phyloP scores from a whole-genome alignment of 306 rosid species.

The Malus fusca region DNA sequence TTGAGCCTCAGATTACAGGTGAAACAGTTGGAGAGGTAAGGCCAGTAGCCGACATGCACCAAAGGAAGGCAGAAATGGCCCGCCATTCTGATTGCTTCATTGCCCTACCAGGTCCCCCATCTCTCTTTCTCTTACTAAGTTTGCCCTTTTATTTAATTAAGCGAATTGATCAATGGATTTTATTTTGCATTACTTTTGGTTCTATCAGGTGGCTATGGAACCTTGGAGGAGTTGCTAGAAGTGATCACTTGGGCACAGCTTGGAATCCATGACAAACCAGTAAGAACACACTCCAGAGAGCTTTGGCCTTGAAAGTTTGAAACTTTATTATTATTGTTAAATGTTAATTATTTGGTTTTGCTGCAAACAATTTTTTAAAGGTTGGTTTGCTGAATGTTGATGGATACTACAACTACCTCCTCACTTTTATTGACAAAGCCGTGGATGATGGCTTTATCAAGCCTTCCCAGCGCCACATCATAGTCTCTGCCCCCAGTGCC shows the following conservation, averaged over 20 bases:
- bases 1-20: constrained; percentile 38
- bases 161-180: not conserved
- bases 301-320: not conserved
- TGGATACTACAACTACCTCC: constrained; percentile 48
- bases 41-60: constrained; percentile 57
- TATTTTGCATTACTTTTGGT: not conserved
- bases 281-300: constrained; percentile 2
- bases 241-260: constrained; percentile 60
- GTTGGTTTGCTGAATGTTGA: constrained; percentile 56
- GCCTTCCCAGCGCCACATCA: constrained; percentile 48
- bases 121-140: not conserved
- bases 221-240: constrained; percentile 51
- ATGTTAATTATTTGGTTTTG: too few species aligned
- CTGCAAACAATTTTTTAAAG: constrained; percentile 9
- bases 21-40: constrained; percentile 52
- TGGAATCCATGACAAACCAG: constrained; percentile 61
- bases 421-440: constrained; percentile 50
- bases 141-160: not conserved
- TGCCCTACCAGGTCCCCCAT: constrained; percentile 49
- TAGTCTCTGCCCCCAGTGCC: constrained; percentile 47
- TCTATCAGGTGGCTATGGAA: constrained; percentile 51
- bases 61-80: constrained; percentile 68
- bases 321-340: not conserved
- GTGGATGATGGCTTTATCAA: constrained; percentile 60
- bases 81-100: constrained; percentile 58